Evolutionary conservation across 2,329 filamentous ascomycete species (phyloP).

Genomic region (Pseudogymnoascus sp.): DNA sequence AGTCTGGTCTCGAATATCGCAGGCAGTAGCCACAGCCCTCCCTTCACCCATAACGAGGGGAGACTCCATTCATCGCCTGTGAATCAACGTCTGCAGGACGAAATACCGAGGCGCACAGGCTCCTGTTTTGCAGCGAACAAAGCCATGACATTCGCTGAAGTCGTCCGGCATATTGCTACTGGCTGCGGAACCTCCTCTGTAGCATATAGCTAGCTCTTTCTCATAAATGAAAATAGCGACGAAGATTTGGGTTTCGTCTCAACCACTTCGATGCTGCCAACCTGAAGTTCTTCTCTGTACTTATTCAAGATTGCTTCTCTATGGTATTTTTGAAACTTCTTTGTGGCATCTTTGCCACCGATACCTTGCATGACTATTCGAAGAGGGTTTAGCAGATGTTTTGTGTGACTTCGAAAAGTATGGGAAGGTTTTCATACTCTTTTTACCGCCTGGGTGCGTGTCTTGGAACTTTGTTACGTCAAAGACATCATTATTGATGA

Average conservation of each 20-base stretch:
- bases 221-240: constrained; percentile 5
- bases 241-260: constrained; percentile 2
- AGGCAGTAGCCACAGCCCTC: not conserved
- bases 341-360: constrained; percentile 22
- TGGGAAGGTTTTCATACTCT: constrained; percentile 20
- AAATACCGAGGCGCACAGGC: not conserved
- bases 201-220: not conserved
- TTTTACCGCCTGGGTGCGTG: constrained; percentile 63
- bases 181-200: not conserved
- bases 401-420: constrained; percentile 22
- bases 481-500: constrained; percentile 92
- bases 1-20: not conserved
- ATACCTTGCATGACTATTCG: constrained; percentile 15
- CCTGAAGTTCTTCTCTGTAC: constrained; percentile 51
- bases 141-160: not conserved
- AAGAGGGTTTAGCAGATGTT: not conserved
- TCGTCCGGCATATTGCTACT: not conserved
- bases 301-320: constrained; percentile 35
- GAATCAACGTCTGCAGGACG: not conserved
- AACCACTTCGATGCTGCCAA: constrained; percentile 33
- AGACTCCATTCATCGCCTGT: not conserved
- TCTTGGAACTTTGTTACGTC: constrained; percentile 85
- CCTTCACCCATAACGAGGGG: not conserved
- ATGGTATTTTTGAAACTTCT: constrained; percentile 22
- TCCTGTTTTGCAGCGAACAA: not conserved